A percentile compares a stretch with the other conserved stretches of the same genome.
These are phyloP conservation scores for Halteria grandinella DNA, from an alignment of 73 alveolate species.

Conservation along the genomic window DNA sequence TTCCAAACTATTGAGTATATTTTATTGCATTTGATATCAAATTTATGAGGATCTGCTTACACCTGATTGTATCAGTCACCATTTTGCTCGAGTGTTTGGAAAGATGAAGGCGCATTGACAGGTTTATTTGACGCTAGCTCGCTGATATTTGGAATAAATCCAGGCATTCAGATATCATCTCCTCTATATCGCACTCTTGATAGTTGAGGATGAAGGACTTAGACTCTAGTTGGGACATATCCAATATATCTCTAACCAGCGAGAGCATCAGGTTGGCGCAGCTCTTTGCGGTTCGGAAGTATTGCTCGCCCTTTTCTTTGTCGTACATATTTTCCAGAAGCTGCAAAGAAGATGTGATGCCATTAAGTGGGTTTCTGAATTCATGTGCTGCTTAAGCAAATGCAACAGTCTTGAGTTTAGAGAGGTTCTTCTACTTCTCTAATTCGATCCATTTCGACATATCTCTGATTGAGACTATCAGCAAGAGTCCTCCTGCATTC, in stretches of 20 bases:
- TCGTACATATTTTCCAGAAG: neutral
- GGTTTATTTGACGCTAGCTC: neutral
- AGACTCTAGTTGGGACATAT: slow-evolving; percentile 53
- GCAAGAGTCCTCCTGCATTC: neutral
- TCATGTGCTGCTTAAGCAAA: slow-evolving; percentile 74
- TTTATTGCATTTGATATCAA: slow-evolving; percentile 64
- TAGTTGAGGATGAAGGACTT: slow-evolving; percentile 21
- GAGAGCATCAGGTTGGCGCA: slow-evolving; percentile 55
- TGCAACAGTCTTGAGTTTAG: slow-evolving; percentile 36
- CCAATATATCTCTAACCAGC: slow-evolving; percentile 65
- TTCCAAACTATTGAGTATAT: no score
- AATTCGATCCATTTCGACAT: slow-evolving; percentile 28
- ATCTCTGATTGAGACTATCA: slow-evolving; percentile 34
- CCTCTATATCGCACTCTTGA: neutral
- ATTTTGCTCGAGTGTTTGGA: neutral
- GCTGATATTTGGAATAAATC: neutral
- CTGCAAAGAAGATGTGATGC: slow-evolving; percentile 39
- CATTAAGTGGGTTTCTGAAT: slow-evolving; percentile 69
- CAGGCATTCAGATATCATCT: neutral
- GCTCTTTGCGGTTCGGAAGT: slow-evolving; percentile 8
- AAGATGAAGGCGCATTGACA: neutral
- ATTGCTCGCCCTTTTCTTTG: neutral
- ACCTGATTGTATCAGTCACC: slow-evolving; percentile 29
- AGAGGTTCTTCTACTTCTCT: slow-evolving; percentile 19
- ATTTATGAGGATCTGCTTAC: slow-evolving; percentile 58